These are phyloP conservation scores for Butyriboletus appendiculatus DNA, from an alignment of 1,284 basidiomycete genomes.

Conservation along the genomic window DNA sequence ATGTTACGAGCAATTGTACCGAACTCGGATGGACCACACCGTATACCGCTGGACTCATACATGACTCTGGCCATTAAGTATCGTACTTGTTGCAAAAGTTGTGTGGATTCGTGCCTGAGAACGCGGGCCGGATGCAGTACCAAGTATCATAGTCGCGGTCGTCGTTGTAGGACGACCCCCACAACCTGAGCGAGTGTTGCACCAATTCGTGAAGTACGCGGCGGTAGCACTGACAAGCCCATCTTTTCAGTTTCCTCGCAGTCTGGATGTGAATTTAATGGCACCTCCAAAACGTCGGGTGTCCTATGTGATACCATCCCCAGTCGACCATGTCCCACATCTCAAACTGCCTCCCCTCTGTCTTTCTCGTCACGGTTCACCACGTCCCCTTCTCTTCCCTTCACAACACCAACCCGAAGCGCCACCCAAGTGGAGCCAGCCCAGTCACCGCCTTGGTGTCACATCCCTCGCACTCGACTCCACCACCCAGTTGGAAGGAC, in stretches of 20 bases:
- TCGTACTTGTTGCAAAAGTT: background rate
- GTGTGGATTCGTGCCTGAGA: constrained; percentile 4
- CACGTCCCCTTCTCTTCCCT: constrained; percentile 65
- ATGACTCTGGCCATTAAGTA: background rate
- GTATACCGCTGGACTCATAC: background rate
- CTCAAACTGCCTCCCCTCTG: constrained; percentile 73
- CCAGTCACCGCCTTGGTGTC: constrained; percentile 86
- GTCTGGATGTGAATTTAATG: constrained; percentile 39
- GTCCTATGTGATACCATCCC: constrained; percentile 85
- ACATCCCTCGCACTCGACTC: constrained; percentile 85
- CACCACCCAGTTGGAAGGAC: constrained; percentile 72
- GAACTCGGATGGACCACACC: too few species aligned
- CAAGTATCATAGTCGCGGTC: background rate
- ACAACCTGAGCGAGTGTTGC: background rate
- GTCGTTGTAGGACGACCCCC: constrained; percentile 5
- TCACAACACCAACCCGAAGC: constrained; percentile 24
- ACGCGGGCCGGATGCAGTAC: constrained; percentile 9
- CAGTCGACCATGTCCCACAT: constrained; percentile 59
- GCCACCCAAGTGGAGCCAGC: constrained; percentile 43
- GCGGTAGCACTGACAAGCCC: background rate
- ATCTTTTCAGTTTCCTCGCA: background rate
- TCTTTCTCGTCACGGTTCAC: constrained; percentile 58
- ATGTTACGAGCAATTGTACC: too few species aligned
- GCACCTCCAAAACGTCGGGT: constrained; percentile 57
- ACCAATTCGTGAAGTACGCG: constrained; percentile 1